phyloP scores from a whole-genome alignment of 1,139 yeast genomes.

The Blastobotrys apis region DNA sequence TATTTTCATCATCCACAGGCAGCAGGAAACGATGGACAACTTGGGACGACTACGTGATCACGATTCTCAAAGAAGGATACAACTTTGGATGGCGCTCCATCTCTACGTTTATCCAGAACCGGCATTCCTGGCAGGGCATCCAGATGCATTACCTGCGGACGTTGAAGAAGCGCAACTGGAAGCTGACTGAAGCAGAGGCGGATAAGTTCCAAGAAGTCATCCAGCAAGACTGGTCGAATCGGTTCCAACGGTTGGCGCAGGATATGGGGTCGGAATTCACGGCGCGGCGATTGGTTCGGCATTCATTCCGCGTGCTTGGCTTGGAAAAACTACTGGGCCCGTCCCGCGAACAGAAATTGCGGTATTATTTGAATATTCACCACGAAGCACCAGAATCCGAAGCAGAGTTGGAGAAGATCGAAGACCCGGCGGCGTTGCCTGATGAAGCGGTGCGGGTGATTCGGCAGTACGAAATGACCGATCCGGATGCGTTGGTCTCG shows the following conservation, averaged over 20 bases:
- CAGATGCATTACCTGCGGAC: slow-evolving; percentile 43
- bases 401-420: background rate
- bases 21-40: slow-evolving; percentile 15
- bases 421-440: slow-evolving; percentile 6
- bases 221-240: slow-evolving; percentile 39
- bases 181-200: slow-evolving; percentile 35
- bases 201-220: slow-evolving; percentile 31
- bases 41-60: slow-evolving; percentile 39
- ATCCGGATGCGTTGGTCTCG: background rate
- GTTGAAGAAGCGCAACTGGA: slow-evolving; percentile 36
- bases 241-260: slow-evolving; percentile 38
- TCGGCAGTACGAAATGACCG: background rate
- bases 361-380: background rate
- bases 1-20: background rate
- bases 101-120: slow-evolving; percentile 32
- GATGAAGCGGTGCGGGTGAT: slow-evolving; percentile 1
- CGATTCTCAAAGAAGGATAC: slow-evolving; percentile 38
- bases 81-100: slow-evolving; percentile 40
- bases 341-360: background rate
- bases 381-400: background rate
- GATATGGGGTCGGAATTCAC: slow-evolving; percentile 31
- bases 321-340: slow-evolving; percentile 2
- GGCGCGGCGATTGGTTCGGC: slow-evolving; percentile 10
- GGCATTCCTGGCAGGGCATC: slow-evolving; percentile 43
- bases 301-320: slow-evolving; percentile 1